Base-by-base conservation (phyloP, 2,329 filamentous ascomycete species). In the Sporothrix variecibatus region DNA sequence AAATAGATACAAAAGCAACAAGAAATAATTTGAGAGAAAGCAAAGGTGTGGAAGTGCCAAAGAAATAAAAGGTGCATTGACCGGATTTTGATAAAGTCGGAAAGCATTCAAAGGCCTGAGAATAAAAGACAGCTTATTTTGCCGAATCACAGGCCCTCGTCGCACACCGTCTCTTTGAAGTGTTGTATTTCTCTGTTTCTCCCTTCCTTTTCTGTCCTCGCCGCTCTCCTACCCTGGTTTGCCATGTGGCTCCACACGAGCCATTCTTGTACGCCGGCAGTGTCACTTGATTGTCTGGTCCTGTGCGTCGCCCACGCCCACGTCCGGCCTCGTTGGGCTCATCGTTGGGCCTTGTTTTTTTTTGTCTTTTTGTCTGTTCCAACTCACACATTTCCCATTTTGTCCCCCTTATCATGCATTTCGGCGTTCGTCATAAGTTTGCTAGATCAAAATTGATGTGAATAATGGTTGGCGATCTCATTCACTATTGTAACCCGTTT, bases 231-330 rank as follows among this genome's bases (percentile, higher is more conserved):
- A 46, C 26, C 34, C 62, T 69, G 51, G 40, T 34, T 17, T 73
- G 64, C 73, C 73, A 75, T 70, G 67, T 75, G 71, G 73, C 73
- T 74, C 73, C 73, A 74, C 62, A 46, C 71, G 56, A 67, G 26
- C 60, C 53, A 46, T 23, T 51, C 60, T 69, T 34, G 40, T 65
- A 46, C 68, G 38, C 56, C 69, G 46, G n/a, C 62, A 26, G 72
- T 71, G 73, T 71, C 73, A 74, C 73, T 74, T 74, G 72, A 71
- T 72, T 74, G 67, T 51, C 28, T 56, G 40, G 7, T 64, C 56
- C 43, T 73, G 67, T 73, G 46, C 43, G 31, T 40, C 26, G 40
- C n/a, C 20, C 49, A 51, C 26, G 11, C 17, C 51, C 40, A 49
- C 15, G 43, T 26, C 23, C 38, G 58, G 40, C 40, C 43, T 28